These are phyloP conservation scores for Entomortierella parvispora DNA, from an alignment of 192 early-diverging fungal species.

Conservation along the genomic window DNA sequence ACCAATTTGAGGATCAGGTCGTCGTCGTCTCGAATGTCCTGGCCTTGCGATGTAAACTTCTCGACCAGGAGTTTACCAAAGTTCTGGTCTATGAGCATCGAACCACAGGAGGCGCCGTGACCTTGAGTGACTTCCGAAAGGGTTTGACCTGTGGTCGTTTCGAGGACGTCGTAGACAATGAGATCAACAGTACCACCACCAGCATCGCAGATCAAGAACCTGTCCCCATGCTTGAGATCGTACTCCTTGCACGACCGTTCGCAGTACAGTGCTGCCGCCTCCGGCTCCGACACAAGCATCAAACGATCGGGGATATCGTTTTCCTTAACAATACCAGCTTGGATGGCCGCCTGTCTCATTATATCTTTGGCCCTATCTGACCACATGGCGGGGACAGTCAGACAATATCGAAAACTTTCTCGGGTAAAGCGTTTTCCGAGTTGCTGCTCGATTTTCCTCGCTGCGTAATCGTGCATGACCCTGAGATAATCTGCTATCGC, in stretches of 20 bases:
- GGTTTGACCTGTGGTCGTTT: constrained; percentile 9
- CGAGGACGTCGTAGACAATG: constrained; percentile 48
- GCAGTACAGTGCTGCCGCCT: constrained; percentile 55
- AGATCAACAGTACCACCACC: constrained; percentile 44
- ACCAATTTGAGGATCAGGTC: constrained; percentile 11
- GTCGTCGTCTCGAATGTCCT: constrained; percentile 25
- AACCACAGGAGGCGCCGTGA: constrained; percentile 52
- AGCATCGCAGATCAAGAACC: constrained; percentile 31
- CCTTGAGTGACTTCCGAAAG: constrained; percentile 55
- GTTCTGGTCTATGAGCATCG: constrained; percentile 48
- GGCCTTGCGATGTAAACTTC: constrained; percentile 24
- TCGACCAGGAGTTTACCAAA: constrained; percentile 42
- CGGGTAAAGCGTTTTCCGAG: constrained; percentile 44
- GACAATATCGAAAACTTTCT: constrained; percentile 35
- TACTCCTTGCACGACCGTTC: constrained; percentile 47
- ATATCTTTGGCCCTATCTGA: constrained; percentile 36
- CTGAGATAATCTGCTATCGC: constrained; percentile 47
- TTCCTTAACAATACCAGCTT: constrained; percentile 24
- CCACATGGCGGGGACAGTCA: constrained; percentile 18
- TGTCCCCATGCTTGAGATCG: constrained; percentile 33
- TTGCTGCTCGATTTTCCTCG: constrained; percentile 30
- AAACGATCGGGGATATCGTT: constrained; percentile 39
- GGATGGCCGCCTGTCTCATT: constrained; percentile 50
- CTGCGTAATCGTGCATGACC: constrained; percentile 32
- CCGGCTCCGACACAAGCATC: constrained; percentile 51